Percentiles rank a stretch among this genome's conserved stretches.
Evolutionary conservation across 139 green algal species (phyloP).

Genomic region (Micractinium conductrix): DNA sequence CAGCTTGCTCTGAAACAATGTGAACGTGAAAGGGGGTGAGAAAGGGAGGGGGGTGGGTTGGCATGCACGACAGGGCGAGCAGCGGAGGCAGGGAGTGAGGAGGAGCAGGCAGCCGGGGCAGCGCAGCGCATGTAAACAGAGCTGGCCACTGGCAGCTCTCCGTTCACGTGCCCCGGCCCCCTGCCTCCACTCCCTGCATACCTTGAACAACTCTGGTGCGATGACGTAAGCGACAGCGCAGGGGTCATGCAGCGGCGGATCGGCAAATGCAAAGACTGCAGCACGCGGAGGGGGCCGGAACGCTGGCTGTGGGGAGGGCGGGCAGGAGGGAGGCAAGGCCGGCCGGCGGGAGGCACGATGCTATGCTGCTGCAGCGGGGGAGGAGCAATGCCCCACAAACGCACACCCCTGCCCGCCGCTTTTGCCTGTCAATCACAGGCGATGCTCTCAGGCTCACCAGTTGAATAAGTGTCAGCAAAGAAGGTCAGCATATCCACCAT

Average conservation of each 20-base stretch:
- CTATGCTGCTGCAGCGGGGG: too few species aligned
- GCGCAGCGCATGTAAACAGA: neutral
- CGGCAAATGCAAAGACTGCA: slow-evolving; percentile 83
- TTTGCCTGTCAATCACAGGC: too few species aligned
- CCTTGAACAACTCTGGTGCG: slow-evolving; percentile 80
- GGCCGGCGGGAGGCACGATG: too few species aligned
- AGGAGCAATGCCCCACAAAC: too few species aligned
- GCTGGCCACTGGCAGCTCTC: neutral
- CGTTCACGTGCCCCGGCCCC: neutral
- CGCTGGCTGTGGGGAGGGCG: too few species aligned
- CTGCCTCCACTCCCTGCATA: neutral
- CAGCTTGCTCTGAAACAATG: slow-evolving; percentile 36
- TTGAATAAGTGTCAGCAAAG: slow-evolving; percentile 65
- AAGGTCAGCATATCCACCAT: slow-evolving; percentile 76
- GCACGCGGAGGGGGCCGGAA: too few species aligned
- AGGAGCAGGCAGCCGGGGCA: too few species aligned
- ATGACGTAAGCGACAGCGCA: slow-evolving; percentile 89
- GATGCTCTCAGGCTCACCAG: neutral
- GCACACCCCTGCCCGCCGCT: too few species aligned
- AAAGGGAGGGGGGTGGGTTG: neutral
- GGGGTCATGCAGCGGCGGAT: slow-evolving; percentile 94
- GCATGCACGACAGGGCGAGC: neutral
- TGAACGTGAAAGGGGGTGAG: neutral
- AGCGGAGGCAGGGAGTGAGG: neutral
- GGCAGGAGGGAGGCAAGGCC: neutral